Evolutionary conservation across 768 basidiomycete genomes (phyloP).

Genomic region (Sporobolomyces pararoseus): DNA sequence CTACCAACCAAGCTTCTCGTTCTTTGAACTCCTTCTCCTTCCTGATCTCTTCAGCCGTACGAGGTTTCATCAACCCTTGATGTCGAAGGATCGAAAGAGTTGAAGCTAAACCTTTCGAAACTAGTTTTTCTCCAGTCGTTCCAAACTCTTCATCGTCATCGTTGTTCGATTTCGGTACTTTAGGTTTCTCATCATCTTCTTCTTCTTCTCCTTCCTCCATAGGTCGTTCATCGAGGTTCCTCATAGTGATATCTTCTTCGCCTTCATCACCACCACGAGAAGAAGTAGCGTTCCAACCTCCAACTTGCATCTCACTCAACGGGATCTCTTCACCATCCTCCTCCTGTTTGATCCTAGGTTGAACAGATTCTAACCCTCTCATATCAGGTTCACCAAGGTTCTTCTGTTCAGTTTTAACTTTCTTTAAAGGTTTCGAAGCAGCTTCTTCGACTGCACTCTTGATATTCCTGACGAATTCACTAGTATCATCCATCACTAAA

Average conservation of each 20-base stretch:
- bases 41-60: slow-evolving; percentile 62
- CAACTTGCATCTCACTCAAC: slow-evolving; percentile 26
- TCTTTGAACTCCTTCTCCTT: slow-evolving; percentile 79
- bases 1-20: slow-evolving; percentile 83
- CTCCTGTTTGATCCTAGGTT: slow-evolving; percentile 40
- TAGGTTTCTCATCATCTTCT: slow-evolving; percentile 65
- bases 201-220: slow-evolving; percentile 45
- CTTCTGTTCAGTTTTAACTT: slow-evolving; percentile 5
- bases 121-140: slow-evolving; percentile 76
- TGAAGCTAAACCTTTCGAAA: slow-evolving; percentile 78
- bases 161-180: slow-evolving; percentile 47
- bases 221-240: slow-evolving; percentile 45
- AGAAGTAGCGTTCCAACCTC: slow-evolving; percentile 37
- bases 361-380: slow-evolving; percentile 39
- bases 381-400: slow-evolving; percentile 1
- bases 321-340: slow-evolving; percentile 30
- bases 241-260: slow-evolving; percentile 61
- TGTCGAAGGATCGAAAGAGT: slow-evolving; percentile 82
- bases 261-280: slow-evolving; percentile 50
- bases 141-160: slow-evolving; percentile 48
- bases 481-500: slow-evolving; percentile 90
- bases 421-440: not conserved
- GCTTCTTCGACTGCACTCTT: slow-evolving; percentile 30
- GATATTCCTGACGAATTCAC: slow-evolving; percentile 80
- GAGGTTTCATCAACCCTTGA: slow-evolving; percentile 76